Evolutionary conservation across 2,329 filamentous ascomycete species (phyloP), one percentile per base, ranked within the genome.

Genomic region (Stenocarpella maydis): DNA sequence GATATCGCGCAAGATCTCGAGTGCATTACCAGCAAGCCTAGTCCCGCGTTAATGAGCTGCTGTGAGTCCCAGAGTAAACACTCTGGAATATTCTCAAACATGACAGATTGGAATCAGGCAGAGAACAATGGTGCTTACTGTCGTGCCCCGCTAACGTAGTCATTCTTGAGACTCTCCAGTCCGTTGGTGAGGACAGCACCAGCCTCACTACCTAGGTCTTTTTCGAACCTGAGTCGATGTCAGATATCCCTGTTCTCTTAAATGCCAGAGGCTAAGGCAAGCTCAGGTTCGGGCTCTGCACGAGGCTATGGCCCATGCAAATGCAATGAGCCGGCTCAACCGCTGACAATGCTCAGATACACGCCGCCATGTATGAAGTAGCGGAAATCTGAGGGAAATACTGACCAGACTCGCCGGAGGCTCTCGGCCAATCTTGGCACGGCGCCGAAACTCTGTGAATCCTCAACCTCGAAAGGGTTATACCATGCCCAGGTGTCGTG

Each of bases 361-460:
- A 21, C 39, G 15, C 21, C 6, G 9, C 28, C 9, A n/a, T 4
- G 12, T 21, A 15, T 31, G 6, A 1, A 61, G 8, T 41, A n/a
- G n/a, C 3, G 2, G 21, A n/a, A 1, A 19, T 7, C 6, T 21
- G 19, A 7, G n/a, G 5, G 6, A 17, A 47, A 19, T 4, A 47
- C 58, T 61, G 1, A 61, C 83, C 84, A 90, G 1, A 90, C 87
- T 26, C 89, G 82, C 21, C 83, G 79, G 52, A 92, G 73, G 64
- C 87, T 90, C 64, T 90, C 82, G 1, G 84, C 81, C 1, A 92
- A 78, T 9, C 83, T 82, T 0, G 89, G 88, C 0, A 92, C 89
- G 12, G 86, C 84, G 1, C 82, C 81, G 52, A 86, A 84, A 0
- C 12, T 10, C 74, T 74, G 0, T 82, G 81, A 0, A 17, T 85